Percentiles rank a stretch among this genome's conserved stretches.
These are phyloP conservation scores for Sordariomycetes sp. DNA, from an alignment of 2,329 filamentous ascomycete species.

Conservation along the genomic window DNA sequence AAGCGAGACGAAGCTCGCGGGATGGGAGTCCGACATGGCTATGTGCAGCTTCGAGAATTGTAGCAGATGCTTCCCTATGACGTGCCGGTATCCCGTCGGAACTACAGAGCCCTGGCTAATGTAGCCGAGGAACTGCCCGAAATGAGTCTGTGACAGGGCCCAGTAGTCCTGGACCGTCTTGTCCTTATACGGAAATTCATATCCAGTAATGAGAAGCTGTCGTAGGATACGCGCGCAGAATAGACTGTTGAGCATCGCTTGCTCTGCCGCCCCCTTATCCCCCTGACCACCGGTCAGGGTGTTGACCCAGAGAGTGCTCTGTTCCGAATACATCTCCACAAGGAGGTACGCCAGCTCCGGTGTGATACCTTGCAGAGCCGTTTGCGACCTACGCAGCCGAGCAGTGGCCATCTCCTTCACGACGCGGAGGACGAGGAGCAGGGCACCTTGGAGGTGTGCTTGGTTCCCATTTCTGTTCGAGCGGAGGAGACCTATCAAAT, in stretches of 20 bases:
- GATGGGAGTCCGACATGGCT: constrained; percentile 67
- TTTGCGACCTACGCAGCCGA: constrained; percentile 59
- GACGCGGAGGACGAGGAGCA: constrained; percentile 70
- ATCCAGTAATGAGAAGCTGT: constrained; percentile 67
- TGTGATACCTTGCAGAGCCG: constrained; percentile 62
- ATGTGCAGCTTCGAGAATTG: constrained; percentile 89
- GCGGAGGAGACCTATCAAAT: constrained; percentile 53
- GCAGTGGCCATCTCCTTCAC: constrained; percentile 85
- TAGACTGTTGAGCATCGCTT: constrained; percentile 64
- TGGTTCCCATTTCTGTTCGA: constrained; percentile 42
- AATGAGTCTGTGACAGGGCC: constrained; percentile 63
- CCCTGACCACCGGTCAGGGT: constrained; percentile 41
- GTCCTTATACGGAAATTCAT: constrained; percentile 71
- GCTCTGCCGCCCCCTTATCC: constrained; percentile 42
- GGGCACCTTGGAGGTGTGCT: constrained; percentile 54
- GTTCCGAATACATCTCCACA: constrained; percentile 63
- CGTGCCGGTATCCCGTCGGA: constrained; percentile 37
- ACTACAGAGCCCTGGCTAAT: constrained; percentile 42
- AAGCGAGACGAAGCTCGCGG: constrained; percentile 70
- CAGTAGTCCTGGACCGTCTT: constrained; percentile 68
- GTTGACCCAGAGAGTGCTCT: constrained; percentile 55
- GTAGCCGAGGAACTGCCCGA: constrained; percentile 60
- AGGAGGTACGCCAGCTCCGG: constrained; percentile 77
- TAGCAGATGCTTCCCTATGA: constrained; percentile 74
- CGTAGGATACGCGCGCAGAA: constrained; percentile 68